Base-by-base conservation (phyloP, 441 rosid genomes). In the Aquilaria agallochum region DNA sequence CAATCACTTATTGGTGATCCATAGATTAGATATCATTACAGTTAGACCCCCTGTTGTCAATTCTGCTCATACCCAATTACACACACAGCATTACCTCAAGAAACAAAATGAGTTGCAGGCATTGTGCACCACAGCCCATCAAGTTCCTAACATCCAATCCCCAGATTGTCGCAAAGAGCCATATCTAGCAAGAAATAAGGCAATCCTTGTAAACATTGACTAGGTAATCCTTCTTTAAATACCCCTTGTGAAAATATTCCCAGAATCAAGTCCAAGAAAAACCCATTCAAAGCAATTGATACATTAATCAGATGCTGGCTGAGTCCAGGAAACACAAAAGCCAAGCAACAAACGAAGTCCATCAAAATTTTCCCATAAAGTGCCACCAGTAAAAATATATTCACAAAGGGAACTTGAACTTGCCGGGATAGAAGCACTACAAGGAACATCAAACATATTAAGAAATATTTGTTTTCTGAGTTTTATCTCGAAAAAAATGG, bases 121-220 rank as follows among this genome's bases (percentile, higher is more conserved):
- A 71, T 64, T 66, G 67, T 72, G 78, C 87, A 80, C 79, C 83
- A 63, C 84, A 86, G 79, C 83, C 87, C 85, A 79, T 84, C 88
- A 81, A 86, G 85, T 81, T 79, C 89, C 82, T 86, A 83, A 78
- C 77, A 79, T 79, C 92, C 89, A 79, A 76, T 82, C 88, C 85
- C 87, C 90, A 86, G 73, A 75, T 78, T 65, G 80, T 86, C 64
- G 80, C 86, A 80, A 78, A 77, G 83, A 75, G 83, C 84, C 87
- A 83, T 76, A 89, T 89, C 98, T 86, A 89, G 80, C 78, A 89
- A 87, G 83, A 89, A 89, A 87, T 83, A 82, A 72, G 80, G 74
- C 74, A 83, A 72, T 66, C 71, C 69, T 78, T 53, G 64, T 74
- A 78, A 78, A 76, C 62, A 73, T 70, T 66, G 72, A 67, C 71